Base-by-base conservation (phyloP, 306 rosid species). In the Vachellia collinsii region DNA sequence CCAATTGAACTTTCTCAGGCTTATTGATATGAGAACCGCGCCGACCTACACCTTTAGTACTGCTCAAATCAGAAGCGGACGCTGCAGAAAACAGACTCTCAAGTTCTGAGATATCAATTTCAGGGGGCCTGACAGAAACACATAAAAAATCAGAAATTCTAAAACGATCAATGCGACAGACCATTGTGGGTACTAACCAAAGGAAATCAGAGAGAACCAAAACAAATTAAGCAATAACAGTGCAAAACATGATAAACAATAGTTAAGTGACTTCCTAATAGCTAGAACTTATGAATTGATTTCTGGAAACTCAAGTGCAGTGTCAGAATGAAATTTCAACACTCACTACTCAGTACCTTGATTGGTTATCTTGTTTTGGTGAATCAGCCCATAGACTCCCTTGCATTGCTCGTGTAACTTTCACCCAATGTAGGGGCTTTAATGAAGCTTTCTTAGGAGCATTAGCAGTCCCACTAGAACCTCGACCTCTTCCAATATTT, bases 321-420 rank as follows among this genome's bases (percentile, higher is more conserved):
- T 46, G 51, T 69, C 78, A 74, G 37, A 7, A 62, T 61, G 66
- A 65, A 78, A 86, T 71, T 79, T 79, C 84, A 41, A 70, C 41
- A 34, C 64, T 80, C 84, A 41, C 58, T 36, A 39, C 59, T 42
- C 47, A 77, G 68, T 82, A 95, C 99, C 99, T 93, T 61, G 97
- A 88, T 42, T 84, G 88, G 74, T 86, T 84, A 76, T 86, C 97
- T 79, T 90, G 99, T 82, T 95, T 90, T 7, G 85, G 92, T 56
- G 97, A 88, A 85, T 95, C 99, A 66, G 92, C 99, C 99, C 99
- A 95, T 74, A 95, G 80, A 86, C 99, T 95, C 75, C 97, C 99
- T 81, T 94, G 87, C 85, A 88, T 13, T 82, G 97, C 94, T 77
- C 99, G 89, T 47, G 97, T 89, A 79, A 94, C 97, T 86, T 95